These are phyloP conservation scores for Cercospora canescens DNA, from an alignment of 2,329 filamentous ascomycete genomes.

Conservation along the genomic window DNA sequence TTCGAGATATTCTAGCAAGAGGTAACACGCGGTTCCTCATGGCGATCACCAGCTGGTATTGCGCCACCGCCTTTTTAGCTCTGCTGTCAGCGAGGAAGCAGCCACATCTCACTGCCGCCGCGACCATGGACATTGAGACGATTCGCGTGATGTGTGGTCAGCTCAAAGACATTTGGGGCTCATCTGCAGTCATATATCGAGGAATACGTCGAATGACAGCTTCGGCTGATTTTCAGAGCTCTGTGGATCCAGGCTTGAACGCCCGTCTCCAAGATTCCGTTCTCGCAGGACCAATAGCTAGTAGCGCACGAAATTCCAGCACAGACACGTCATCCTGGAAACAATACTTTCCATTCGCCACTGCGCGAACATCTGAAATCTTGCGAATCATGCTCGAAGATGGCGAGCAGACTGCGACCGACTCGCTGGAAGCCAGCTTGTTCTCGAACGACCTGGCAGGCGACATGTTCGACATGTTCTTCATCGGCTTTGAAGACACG, in stretches of 20 bases:
- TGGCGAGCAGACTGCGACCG: not conserved
- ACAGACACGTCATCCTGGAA: not conserved
- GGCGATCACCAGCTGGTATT: not conserved
- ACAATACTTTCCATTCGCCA: not conserved
- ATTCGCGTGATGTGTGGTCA: not conserved
- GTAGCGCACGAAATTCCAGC: not conserved
- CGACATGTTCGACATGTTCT: not conserved
- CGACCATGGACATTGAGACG: not conserved
- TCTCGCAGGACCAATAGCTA: too few species aligned
- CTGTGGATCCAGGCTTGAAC: not conserved
- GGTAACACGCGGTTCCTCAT: not conserved
- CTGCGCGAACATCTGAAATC: not conserved
- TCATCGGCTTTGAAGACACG: not conserved
- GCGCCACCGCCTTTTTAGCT: not conserved
- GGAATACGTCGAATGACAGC: not conserved
- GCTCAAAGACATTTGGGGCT: not conserved
- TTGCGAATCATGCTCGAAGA: not conserved
- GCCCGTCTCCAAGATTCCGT: too few species aligned
- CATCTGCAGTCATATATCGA: not conserved
- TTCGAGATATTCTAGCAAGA: not conserved
- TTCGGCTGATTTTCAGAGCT: not conserved
- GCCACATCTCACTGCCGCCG: not conserved
- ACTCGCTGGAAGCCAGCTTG: not conserved
- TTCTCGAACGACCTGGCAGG: not conserved
- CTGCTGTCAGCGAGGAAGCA: not conserved